Conservation (phyloP, 148 eudicot species). For the Cornus florida region DNA sequence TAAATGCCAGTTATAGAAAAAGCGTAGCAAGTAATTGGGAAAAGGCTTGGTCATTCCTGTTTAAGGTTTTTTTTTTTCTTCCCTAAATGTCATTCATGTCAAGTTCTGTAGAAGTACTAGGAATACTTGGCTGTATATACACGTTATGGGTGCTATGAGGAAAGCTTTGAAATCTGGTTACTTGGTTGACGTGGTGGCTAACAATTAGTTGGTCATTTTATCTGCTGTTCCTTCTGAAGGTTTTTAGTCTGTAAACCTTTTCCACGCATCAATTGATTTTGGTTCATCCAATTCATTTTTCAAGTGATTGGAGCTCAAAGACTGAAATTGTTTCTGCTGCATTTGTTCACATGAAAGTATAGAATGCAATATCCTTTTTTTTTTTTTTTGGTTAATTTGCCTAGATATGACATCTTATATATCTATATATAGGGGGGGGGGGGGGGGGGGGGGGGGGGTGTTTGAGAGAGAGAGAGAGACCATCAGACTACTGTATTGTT, state of each 20-base stretch:
- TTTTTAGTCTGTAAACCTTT: neutral
- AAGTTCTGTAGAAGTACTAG: too few relatives aligned
- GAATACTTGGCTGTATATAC: too few relatives aligned
- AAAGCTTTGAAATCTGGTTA: neutral
- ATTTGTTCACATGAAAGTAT: neutral
- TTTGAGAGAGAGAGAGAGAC: too few relatives aligned
- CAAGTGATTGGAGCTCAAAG: too few relatives aligned
- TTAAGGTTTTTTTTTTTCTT: too few relatives aligned
- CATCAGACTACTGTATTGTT: too few relatives aligned
- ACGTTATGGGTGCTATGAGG: too few relatives aligned
- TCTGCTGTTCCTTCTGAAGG: neutral
- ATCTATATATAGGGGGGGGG: too few relatives aligned
- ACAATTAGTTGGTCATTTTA: neutral
- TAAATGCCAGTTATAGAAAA: neutral
- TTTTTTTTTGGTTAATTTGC: neutral
- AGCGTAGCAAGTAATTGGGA: neutral
- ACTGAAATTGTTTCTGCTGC: constrained; percentile 8
- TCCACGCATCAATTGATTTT: neutral
- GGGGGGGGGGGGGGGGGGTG: too few relatives aligned
- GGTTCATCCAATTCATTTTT: neutral
- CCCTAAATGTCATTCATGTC: too few relatives aligned
- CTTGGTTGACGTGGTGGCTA: neutral
- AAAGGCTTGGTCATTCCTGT: too few relatives aligned
- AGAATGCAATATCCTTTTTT: neutral
- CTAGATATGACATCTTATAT: neutral